Evolutionary conservation across 2,329 filamentous ascomycete species (phyloP).

Genomic region (Aspergillus sp.): DNA sequence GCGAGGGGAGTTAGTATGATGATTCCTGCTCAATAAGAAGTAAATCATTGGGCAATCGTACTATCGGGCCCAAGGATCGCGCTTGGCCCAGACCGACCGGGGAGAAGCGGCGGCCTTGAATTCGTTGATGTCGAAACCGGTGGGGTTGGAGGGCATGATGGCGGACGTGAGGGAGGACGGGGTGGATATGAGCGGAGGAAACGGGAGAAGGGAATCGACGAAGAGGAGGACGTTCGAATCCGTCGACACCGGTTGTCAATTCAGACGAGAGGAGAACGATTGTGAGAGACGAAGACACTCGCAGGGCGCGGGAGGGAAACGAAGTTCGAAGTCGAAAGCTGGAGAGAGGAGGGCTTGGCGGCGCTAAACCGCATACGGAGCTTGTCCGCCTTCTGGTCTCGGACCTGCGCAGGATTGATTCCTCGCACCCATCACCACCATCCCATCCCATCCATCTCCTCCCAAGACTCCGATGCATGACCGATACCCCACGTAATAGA

Average conservation of each 20-base stretch:
- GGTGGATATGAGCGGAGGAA: not conserved
- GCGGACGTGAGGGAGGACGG: slow-evolving; percentile 21
- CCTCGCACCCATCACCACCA: slow-evolving; percentile 5
- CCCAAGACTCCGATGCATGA: slow-evolving; percentile 19
- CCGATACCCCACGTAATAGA: slow-evolving; percentile 10
- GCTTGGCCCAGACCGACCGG: slow-evolving; percentile 48
- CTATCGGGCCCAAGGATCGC: slow-evolving; percentile 64
- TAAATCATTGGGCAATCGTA: slow-evolving; percentile 37
- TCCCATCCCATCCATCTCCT: slow-evolving; percentile 11
- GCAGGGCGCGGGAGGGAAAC: slow-evolving; percentile 7
- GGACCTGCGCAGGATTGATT: slow-evolving; percentile 22
- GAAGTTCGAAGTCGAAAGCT: slow-evolving; percentile 22
- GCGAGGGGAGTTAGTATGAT: slow-evolving; percentile 20
- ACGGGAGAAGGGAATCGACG: slow-evolving; percentile 9
- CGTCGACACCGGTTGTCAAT: slow-evolving; percentile 15
- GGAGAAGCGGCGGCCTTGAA: slow-evolving; percentile 69
- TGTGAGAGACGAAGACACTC: not conserved
- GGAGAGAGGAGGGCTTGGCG: slow-evolving; percentile 25
- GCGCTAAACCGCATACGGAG: slow-evolving; percentile 32
- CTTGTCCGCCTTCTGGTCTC: slow-evolving; percentile 6
- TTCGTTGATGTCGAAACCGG: slow-evolving; percentile 85
- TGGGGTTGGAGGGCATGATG: slow-evolving; percentile 65
- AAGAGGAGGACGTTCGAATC: slow-evolving; percentile 7
- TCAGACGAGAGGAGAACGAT: slow-evolving; percentile 3
- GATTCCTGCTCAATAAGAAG: not conserved